Base-by-base conservation (phyloP, 805 yeast species). In the Kuraishia hungarica region DNA sequence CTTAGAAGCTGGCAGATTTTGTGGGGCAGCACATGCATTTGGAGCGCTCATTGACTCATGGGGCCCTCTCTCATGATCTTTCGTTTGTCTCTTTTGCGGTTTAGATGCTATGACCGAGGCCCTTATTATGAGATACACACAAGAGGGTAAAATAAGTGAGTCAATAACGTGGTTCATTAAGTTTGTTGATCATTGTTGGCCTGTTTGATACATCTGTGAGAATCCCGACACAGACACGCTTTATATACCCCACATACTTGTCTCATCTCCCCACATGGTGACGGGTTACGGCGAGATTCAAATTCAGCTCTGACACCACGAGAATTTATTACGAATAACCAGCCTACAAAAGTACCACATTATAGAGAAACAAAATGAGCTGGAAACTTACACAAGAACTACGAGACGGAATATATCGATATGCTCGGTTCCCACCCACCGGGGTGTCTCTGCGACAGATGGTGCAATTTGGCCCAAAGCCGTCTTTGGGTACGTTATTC, bases 381-480 rank as follows among this genome's bases (percentile, higher is more conserved):
- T 81, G 86, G 86, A 73, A 75, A 60, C 65, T 80, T 46, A 77
- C 83, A 8, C 65, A 69, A 26, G 62, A 73, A 39, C 73, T 87
- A 55, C 73, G 81, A 57, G 80, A 81, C 39, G 72, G 78, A 63
- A 83, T 87, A 56, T 75, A 77, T 63, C 79, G 76, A 58, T 86
- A 83, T 73, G 91, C 96, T 2, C 74, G 78, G 53, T 77, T 84
- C 59, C 87, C 90, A 13, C 94, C 92, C 50, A 88, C 96, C 1
- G 91, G 96, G 1, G 89, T 90, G 2, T 84, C 91, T 2, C 72
- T 90, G 57, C 77, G 90, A 56, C 96, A 89, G 67, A 89, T 90
- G 96, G 97, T 90, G 20, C 94, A 88, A 65, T 87, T 90, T 72
- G 97, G 97, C 2, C 83, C 86, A 10, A 74, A 79, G 50, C 94